These are phyloP conservation scores for Scheffersomyces lignosus DNA, from an alignment of 805 yeast species.

Conservation along the genomic window DNA sequence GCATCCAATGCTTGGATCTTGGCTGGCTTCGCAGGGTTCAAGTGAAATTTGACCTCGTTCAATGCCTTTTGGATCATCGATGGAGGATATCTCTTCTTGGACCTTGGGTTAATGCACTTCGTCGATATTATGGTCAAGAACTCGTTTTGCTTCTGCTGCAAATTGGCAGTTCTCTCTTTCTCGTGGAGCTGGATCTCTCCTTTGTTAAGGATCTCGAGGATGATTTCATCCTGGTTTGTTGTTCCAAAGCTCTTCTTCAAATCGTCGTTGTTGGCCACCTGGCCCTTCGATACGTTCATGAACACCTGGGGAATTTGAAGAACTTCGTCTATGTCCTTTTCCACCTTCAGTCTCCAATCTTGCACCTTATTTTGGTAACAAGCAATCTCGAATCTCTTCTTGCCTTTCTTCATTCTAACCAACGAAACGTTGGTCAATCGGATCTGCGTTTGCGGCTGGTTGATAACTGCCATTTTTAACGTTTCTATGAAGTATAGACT, in stretches of 20 bases:
- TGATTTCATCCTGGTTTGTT: constrained; percentile 70
- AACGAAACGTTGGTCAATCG: constrained; percentile 91
- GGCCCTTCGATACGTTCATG: constrained; percentile 90
- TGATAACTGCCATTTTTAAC: constrained; percentile 49
- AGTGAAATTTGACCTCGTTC: constrained; percentile 73
- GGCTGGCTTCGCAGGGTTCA: constrained; percentile 70
- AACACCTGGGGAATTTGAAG: constrained; percentile 95
- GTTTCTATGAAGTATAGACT: too few species aligned
- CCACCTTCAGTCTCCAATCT: constrained; percentile 86
- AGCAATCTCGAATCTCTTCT: constrained; percentile 90
- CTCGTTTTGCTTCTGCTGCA: constrained; percentile 75
- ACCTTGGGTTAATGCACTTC: constrained; percentile 87
- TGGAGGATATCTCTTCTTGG: constrained; percentile 90
- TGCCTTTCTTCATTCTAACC: constrained; percentile 87
- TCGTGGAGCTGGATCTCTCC: constrained; percentile 96
- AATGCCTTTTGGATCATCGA: constrained; percentile 90
- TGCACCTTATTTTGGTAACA: constrained; percentile 97
- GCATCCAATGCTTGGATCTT: constrained; percentile 92
- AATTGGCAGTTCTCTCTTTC: constrained; percentile 80
- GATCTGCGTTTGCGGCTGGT: constrained; percentile 88
- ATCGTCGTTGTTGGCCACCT: constrained; percentile 86
- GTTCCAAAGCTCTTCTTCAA: constrained; percentile 71
- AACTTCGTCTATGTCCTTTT: constrained; percentile 93
- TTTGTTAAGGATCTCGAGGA: constrained; percentile 77
- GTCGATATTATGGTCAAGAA: constrained; percentile 80